Evolutionary conservation across 495 filamentous ascomycete genomes (phyloP).

Genomic region (Hyaloscypha finlandica): DNA sequence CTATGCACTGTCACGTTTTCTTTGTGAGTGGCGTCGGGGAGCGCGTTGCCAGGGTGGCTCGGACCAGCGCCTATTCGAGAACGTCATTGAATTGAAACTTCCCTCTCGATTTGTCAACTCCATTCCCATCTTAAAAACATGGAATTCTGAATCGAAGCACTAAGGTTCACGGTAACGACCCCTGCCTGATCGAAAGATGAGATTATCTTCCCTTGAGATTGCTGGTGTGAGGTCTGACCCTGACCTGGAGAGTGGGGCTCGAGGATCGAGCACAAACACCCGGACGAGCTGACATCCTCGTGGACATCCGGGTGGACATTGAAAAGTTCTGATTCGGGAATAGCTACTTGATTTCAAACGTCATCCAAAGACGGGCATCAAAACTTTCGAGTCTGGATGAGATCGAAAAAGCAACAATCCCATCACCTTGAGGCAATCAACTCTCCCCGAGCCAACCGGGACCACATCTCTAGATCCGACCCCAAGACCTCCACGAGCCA

Average conservation of each 20-base stretch:
- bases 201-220: not conserved
- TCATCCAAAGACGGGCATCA: not conserved
- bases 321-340: not conserved
- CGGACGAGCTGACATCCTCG: not conserved
- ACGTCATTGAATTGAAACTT: not conserved
- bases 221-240: not conserved
- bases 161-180: not conserved
- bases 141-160: not conserved
- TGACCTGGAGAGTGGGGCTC: not conserved
- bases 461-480: not conserved
- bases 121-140: not conserved
- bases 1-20: too few species aligned
- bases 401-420: not conserved
- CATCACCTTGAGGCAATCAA: not conserved
- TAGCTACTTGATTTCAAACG: not conserved
- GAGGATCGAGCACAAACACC: too few species aligned
- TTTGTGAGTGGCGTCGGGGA: not conserved
- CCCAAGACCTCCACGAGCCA: not conserved
- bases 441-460: too few species aligned
- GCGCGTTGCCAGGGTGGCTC: not conserved
- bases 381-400: not conserved
- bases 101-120: not conserved
- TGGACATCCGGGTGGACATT: not conserved
- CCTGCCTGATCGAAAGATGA: not conserved
- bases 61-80: constrained; percentile 2